These are phyloP conservation scores for Pseudohyphozyma bogoriensis DNA, from an alignment of 768 basidiomycete genomes.

Conservation along the genomic window DNA sequence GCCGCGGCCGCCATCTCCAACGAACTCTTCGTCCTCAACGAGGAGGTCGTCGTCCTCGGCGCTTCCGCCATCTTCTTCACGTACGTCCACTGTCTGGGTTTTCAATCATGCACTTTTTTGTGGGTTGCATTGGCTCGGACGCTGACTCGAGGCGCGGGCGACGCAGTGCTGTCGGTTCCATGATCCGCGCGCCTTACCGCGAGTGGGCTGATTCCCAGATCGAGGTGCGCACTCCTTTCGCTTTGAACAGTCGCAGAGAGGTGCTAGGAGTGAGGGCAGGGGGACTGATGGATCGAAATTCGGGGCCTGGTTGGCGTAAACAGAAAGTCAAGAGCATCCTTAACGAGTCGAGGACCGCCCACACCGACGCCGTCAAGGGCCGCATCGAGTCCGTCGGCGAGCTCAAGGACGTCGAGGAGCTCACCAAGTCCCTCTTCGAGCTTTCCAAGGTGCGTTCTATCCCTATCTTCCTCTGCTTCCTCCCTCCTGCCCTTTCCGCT, in stretches of 20 bases:
- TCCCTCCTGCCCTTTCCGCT: background rate
- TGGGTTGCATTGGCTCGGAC: no score
- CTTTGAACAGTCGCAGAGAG: background rate
- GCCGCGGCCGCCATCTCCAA: conserved; percentile 41
- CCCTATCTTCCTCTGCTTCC: background rate
- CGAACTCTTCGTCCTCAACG: conserved; percentile 90
- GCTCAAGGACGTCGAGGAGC: conserved; percentile 88
- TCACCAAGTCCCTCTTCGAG: conserved; percentile 82
- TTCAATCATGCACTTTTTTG: no score
- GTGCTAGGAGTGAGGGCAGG: background rate
- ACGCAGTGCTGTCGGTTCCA: no score
- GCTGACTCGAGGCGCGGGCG: no score
- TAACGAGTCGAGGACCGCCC: conserved; percentile 68
- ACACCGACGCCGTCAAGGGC: conserved; percentile 84
- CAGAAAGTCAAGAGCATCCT: conserved; percentile 68
- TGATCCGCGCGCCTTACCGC: conserved; percentile 69
- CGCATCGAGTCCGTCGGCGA: conserved; percentile 83
- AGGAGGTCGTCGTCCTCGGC: conserved; percentile 80
- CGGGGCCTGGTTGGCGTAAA: background rate
- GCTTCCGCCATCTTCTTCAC: conserved; percentile 41
- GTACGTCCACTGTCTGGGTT: conserved; percentile 38
- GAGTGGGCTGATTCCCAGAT: conserved; percentile 88
- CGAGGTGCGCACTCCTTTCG: conserved; percentile 38
- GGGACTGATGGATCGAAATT: background rate
- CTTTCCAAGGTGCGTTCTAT: conserved; percentile 64